Conservation (phyloP, 2,329 filamentous ascomycete genomes). For the Sporothrix inflata region DNA sequence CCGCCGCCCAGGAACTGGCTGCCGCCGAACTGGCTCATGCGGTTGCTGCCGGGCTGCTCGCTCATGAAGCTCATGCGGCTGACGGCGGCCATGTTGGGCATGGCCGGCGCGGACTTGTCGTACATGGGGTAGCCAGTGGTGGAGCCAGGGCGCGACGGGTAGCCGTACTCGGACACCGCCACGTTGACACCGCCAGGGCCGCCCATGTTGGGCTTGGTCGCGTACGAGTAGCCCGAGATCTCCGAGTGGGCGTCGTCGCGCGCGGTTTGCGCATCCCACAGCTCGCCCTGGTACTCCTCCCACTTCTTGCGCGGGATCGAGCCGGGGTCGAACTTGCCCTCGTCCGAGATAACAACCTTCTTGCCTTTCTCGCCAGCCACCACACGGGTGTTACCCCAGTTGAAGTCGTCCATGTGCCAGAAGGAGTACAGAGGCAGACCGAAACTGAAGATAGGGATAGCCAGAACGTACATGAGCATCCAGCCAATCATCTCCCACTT, state of each 20-base stretch:
- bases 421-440: constrained; percentile 91
- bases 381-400: constrained; percentile 98
- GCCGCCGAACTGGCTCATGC: constrained; percentile 64
- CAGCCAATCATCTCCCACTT: constrained; percentile 99
- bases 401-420: constrained; percentile 99
- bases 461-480: constrained; percentile 95
- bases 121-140: constrained; percentile 52
- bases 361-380: constrained; percentile 92
- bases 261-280: constrained; percentile 93
- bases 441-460: constrained; percentile 89
- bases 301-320: constrained; percentile 97
- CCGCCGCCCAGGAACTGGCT: constrained; percentile 59
- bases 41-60: constrained; percentile 60
- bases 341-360: constrained; percentile 91
- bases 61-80: constrained; percentile 78
- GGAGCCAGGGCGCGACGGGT: constrained; percentile 60
- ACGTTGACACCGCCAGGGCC: constrained; percentile 48
- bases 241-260: constrained; percentile 82
- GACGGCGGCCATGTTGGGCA: constrained; percentile 54
- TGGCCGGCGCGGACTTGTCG: constrained; percentile 52
- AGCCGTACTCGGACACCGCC: constrained; percentile 70
- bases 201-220: constrained; percentile 69
- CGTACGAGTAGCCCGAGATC: constrained; percentile 91
- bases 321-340: constrained; percentile 94
- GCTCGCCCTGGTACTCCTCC: constrained; percentile 98